Base-by-base conservation (phyloP, 2,329 filamentous ascomycete genomes). In the Arthrinium phaeospermum region DNA sequence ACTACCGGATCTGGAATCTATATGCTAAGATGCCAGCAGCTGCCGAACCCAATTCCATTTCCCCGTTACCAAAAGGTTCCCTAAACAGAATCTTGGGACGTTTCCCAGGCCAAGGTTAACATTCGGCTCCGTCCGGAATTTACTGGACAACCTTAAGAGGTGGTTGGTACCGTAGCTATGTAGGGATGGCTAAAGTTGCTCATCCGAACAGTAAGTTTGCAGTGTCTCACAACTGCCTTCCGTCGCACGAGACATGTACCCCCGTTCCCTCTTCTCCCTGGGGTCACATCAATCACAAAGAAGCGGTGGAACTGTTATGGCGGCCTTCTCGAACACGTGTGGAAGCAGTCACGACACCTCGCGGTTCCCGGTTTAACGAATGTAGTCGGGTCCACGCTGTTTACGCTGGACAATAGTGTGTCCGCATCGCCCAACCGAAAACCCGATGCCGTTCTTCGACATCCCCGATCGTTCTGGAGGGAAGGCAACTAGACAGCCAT, bases 41-140 rank as follows among this genome's bases (percentile, higher is more conserved):
- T n/a, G 53, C 53, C 53, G 30, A 61, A 61, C 53, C 53, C 53
- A 61, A 61, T 61, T 19, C 16, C 30, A 61, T 49, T 61, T 34
- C 30, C 34, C 53, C 53, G 5, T 53, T 8, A 6, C 3, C 30
- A 22, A 14, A 41, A 41, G 16, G 57, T 64, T 64, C 41, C 30
- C 7, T 64, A 34, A 41, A 41, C 22, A 10, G 19, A 10, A 61
- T 37, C 53, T 22, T 7, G 30, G 53, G 53, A 37, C 30, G 30
- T 10, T 61, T 61, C 30, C 53, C 27, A 30, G 45, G 4, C 5
- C 45, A 57, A 61, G 53, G 53, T 37, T 61, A 37, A n/a, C 53
- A n/a, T 37, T 13, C 53, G 53, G 53, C 34, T 4, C 30, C 53
- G 37, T 27, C 30, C 53, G 57, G 57, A 24, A 64, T 24, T 27